Evolutionary conservation across 176 grass and related monocot species (phyloP).

Genomic region (bread wheat (Triticum aestivum)): DNA sequence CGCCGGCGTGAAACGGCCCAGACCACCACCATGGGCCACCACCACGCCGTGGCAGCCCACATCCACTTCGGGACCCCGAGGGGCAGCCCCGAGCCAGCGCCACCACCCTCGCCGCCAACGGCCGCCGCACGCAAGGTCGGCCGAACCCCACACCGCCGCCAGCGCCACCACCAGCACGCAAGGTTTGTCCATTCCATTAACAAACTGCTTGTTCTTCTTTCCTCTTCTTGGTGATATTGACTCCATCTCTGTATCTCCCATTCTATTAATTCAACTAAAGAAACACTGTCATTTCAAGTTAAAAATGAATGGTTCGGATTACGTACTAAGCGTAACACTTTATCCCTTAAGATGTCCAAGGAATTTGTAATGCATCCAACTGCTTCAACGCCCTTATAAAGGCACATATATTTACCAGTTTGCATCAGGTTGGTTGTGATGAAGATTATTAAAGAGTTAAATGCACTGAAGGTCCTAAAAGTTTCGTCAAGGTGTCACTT

Average conservation of each 20-base stretch:
- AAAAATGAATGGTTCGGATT: not conserved
- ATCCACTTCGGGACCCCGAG: too few species aligned
- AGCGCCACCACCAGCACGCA: too few species aligned
- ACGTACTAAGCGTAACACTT: not conserved
- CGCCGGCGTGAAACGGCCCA: too few species aligned
- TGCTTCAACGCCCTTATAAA: not conserved
- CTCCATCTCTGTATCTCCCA: not conserved
- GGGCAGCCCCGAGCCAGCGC: too few species aligned
- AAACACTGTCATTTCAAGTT: not conserved
- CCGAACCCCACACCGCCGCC: too few species aligned
- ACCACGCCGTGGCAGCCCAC: too few species aligned
- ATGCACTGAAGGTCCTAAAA: too few species aligned
- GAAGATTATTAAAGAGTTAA: not conserved
- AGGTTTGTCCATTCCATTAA: not conserved
- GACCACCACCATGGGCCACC: too few species aligned
- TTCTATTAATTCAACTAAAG: not conserved
- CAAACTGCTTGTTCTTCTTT: not conserved
- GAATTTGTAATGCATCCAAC: not conserved
- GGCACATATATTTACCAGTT: not conserved
- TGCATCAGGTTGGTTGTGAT: not conserved
- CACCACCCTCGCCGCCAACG: too few species aligned
- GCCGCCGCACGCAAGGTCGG: too few species aligned
- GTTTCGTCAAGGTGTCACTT: too few species aligned
- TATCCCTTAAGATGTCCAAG: not conserved
- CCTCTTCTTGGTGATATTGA: not conserved